These are phyloP conservation scores for Aphanoascus verrucosus DNA, from an alignment of 2,329 filamentous ascomycete species.

Conservation along the genomic window DNA sequence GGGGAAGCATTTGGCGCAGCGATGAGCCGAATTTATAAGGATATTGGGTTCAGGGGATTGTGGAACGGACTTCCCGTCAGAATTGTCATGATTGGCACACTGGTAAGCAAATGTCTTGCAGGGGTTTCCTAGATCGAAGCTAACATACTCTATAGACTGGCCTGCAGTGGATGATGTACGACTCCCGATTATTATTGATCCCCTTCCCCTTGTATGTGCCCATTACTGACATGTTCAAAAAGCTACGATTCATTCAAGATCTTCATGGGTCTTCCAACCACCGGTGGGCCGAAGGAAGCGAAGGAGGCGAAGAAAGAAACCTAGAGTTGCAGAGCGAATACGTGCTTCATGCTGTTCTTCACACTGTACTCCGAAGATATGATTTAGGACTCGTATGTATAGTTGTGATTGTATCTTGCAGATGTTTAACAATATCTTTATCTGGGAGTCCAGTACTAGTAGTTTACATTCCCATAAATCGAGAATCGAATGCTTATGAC, in stretches of 20 bases:
- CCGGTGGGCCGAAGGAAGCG: constrained; percentile 53
- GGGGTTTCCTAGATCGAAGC: neutral
- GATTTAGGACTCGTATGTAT: neutral
- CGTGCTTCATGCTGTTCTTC: neutral
- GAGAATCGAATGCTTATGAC: too few relatives aligned
- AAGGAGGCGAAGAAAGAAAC: constrained; percentile 26
- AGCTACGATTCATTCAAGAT: constrained; percentile 72
- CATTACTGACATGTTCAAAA: neutral
- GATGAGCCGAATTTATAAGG: constrained; percentile 69
- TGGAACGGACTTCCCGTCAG: constrained; percentile 82
- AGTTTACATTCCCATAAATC: too few relatives aligned
- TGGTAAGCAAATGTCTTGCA: constrained; percentile 29
- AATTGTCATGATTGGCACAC: constrained; percentile 80
- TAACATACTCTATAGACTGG: constrained; percentile 45
- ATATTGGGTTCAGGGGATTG: constrained; percentile 77
- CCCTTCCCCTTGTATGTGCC: neutral
- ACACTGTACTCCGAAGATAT: neutral
- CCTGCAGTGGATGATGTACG: constrained; percentile 89
- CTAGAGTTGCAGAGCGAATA: neutral
- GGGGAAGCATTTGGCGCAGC: constrained; percentile 70
- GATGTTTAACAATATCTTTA: neutral
- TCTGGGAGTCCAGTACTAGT: too few relatives aligned
- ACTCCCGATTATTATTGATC: constrained; percentile 19
- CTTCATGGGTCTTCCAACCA: constrained; percentile 77
- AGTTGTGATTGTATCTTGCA: neutral